These are phyloP conservation scores for Ceratocystis variospora DNA, from an alignment of 2,329 filamentous ascomycete species.

Conservation along the genomic window DNA sequence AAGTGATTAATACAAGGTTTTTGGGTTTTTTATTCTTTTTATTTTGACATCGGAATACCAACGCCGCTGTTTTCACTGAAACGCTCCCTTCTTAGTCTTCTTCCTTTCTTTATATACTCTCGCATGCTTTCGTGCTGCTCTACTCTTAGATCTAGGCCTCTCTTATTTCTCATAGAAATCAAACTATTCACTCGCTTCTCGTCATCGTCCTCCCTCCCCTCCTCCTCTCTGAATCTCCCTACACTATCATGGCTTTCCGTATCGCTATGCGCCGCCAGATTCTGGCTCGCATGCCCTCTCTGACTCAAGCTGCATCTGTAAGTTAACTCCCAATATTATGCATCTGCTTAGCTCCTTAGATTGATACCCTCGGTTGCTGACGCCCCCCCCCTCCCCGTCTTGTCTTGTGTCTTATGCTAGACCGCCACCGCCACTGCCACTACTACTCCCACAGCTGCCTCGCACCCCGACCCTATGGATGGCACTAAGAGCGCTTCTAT, in stretches of 20 bases:
- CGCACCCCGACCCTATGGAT: slow-evolving; percentile 57
- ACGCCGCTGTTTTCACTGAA: slow-evolving; percentile 11
- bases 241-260: slow-evolving; percentile 30
- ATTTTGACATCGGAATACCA: slow-evolving; percentile 14
- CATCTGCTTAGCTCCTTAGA: background rate
- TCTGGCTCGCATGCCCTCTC: slow-evolving; percentile 24
- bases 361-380: background rate
- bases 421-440: background rate
- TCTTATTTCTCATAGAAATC: background rate
- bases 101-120: background rate
- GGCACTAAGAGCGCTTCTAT: slow-evolving; percentile 64
- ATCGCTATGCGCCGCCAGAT: slow-evolving; percentile 29
- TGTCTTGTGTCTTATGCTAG: background rate
- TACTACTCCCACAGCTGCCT: slow-evolving; percentile 23
- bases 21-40: background rate
- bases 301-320: slow-evolving; percentile 28
- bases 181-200: background rate
- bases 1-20: slow-evolving; percentile 1
- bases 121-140: background rate
- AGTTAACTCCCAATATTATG: slow-evolving; percentile 17
- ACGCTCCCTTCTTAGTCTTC: background rate
- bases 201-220: background rate
- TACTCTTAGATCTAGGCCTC: slow-evolving; percentile 5
- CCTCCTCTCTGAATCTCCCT: background rate
- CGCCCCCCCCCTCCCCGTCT: background rate